phyloP scores from a whole-genome alignment of 1,284 basidiomycete genomes.

The Rhodotorula sp. region DNA sequence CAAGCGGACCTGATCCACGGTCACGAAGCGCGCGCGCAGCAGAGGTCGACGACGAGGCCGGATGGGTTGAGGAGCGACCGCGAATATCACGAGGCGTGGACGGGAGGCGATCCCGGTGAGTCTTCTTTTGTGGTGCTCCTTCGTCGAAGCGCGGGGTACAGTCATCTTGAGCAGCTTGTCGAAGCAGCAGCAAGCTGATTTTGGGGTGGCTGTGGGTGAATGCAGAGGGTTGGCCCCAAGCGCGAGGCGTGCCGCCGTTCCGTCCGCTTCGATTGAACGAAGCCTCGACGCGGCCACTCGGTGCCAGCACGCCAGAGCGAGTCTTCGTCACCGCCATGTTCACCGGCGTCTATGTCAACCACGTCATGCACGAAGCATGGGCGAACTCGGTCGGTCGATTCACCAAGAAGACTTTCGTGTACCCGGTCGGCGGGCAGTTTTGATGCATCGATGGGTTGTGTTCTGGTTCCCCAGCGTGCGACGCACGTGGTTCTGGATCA shows the following conservation, averaged over 20 bases:
- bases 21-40: slow-evolving; percentile 9
- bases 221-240: slow-evolving; percentile 15
- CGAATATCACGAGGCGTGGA: slow-evolving; percentile 5
- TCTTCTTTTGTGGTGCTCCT: background rate
- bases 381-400: slow-evolving; percentile 6
- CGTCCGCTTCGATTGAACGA: slow-evolving; percentile 4
- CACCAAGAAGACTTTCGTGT: slow-evolving; percentile 1
- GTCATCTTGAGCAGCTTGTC: too few species aligned
- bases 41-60: background rate
- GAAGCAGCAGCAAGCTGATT: too few species aligned
- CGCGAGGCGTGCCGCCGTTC: slow-evolving; percentile 2
- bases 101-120: slow-evolving; percentile 11
- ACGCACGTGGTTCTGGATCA: too few species aligned
- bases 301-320: background rate
- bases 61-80: slow-evolving; percentile 9
- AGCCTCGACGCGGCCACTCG: background rate
- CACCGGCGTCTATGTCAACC: slow-evolving; percentile 9
- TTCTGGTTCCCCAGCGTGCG: background rate
- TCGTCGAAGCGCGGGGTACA: background rate
- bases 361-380: slow-evolving; percentile 3
- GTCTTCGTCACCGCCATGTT: slow-evolving; percentile 16
- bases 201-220: background rate
- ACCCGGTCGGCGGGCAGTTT: slow-evolving; percentile 15
- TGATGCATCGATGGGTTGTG: background rate
- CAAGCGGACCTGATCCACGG: background rate